phyloP scores from a whole-genome alignment of 208 protist genomes.

The Trypanosoma conorhini region DNA sequence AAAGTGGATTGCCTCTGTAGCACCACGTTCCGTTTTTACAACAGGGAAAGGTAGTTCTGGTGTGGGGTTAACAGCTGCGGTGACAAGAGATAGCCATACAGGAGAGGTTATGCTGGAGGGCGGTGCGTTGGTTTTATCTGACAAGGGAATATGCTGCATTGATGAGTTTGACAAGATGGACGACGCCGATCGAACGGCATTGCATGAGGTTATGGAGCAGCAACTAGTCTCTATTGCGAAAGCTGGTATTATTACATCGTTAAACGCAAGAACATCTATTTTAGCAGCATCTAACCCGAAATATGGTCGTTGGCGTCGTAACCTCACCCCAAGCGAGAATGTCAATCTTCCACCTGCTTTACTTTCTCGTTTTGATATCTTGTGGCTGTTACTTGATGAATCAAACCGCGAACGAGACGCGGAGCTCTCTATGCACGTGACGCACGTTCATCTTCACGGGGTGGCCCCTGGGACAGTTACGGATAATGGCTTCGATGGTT shows the following conservation, averaged over 20 bases:
- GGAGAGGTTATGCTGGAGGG: conserved; percentile 95
- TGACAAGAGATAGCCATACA: conserved; percentile 96
- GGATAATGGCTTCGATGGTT: conserved; percentile 42
- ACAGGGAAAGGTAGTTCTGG: conserved; percentile 98
- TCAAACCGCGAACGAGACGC: conserved; percentile 89
- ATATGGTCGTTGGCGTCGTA: conserved; percentile 95
- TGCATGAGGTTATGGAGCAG: conserved; percentile 99
- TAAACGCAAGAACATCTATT: conserved; percentile 98
- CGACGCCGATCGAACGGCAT: conserved; percentile 95
- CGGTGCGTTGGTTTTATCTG: conserved; percentile 97
- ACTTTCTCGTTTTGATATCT: conserved; percentile 97
- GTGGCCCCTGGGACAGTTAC: conserved; percentile 66
- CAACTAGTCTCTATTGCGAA: conserved; percentile 99
- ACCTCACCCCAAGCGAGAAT: conserved; percentile 94
- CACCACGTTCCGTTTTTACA: conserved; percentile 98
- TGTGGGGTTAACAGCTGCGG: conserved; percentile 99
- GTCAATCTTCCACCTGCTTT: conserved; percentile 98
- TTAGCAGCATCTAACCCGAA: conserved; percentile 99
- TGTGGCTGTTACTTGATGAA: conserved; percentile 92
- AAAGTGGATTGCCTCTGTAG: conserved; percentile 97
- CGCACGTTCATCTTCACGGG: conserved; percentile 82
- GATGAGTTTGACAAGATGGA: conserved; percentile 99
- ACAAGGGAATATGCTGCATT: conserved; percentile 99
- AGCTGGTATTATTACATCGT: conserved; percentile 99
- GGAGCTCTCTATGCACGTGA: conserved; percentile 95